Conservation (phyloP, 495 filamentous ascomycete species). For the Lasiosphaeriaceae sp. region DNA sequence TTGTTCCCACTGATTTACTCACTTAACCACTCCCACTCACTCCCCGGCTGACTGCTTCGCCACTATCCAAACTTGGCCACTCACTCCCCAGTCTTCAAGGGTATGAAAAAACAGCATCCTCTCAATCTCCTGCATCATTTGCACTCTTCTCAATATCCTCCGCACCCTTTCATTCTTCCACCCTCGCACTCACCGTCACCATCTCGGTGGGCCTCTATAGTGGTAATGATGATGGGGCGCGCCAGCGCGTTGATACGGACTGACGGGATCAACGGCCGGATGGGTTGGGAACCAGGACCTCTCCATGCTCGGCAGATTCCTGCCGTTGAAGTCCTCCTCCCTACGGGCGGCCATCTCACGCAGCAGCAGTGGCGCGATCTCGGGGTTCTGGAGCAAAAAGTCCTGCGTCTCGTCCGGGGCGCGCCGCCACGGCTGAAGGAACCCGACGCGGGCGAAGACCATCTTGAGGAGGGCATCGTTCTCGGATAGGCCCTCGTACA, state of each 20-base stretch:
- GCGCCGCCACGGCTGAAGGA: conserved; percentile 38
- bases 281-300: conserved; percentile 11
- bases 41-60: no score
- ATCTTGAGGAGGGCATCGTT: conserved; percentile 38
- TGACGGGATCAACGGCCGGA: conserved; percentile 1
- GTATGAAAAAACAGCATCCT: no score
- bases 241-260: not conserved
- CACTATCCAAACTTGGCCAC: no score
- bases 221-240: conserved; percentile 11
- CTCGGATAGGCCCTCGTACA: conserved; percentile 38
- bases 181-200: conserved; percentile 1
- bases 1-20: no score
- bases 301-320: conserved; percentile 39
- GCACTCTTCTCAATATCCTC: no score
- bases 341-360: conserved; percentile 39
- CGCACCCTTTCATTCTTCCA: no score
- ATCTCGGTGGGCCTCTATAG: conserved; percentile 9
- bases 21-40: no score
- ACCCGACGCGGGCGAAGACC: conserved; percentile 43
- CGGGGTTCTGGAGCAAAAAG: conserved; percentile 36
- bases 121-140: no score
- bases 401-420: conserved; percentile 28
- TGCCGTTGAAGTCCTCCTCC: conserved; percentile 34
- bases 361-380: conserved; percentile 36
- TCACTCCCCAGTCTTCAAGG: no score